Evolutionary conservation across 192 early-diverging fungal species (phyloP).

Genomic region (Rhizophlyctis rosea): DNA sequence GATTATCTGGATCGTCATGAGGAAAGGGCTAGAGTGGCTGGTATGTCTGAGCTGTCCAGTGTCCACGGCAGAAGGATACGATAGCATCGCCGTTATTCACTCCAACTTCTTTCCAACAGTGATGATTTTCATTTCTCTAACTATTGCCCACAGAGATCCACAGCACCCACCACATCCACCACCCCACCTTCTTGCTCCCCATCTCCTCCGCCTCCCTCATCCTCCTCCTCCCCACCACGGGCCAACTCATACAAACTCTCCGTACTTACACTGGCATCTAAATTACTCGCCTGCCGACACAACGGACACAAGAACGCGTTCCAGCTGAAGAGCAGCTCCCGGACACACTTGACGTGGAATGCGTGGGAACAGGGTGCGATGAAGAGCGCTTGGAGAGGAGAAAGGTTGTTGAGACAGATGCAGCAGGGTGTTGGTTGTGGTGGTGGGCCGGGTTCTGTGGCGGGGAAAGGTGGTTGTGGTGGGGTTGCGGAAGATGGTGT

Average conservation of each 20-base stretch:
- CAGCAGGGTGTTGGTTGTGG: conserved; percentile 53
- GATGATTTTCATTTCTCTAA: no score
- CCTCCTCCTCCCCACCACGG: conserved; percentile 1
- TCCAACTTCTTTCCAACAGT: no score
- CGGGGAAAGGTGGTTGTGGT: neutral
- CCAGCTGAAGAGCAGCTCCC: conserved; percentile 68
- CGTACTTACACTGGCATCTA: conserved; percentile 47
- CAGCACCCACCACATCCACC: no score
- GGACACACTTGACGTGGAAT: conserved; percentile 90
- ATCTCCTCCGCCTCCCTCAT: conserved; percentile 16
- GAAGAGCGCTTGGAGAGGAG: conserved; percentile 86
- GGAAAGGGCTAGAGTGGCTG: no score
- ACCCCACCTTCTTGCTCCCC: no score
- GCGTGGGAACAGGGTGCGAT: conserved; percentile 88
- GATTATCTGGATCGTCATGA: no score
- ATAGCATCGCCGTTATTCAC: no score
- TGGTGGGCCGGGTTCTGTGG: neutral
- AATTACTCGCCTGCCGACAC: conserved; percentile 83
- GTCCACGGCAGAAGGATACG: no score
- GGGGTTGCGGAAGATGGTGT: conserved; percentile 15
- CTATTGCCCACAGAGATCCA: no score
- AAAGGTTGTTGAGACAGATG: conserved; percentile 83
- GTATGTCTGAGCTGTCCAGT: no score
- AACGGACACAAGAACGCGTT: conserved; percentile 78
- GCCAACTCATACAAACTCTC: conserved; percentile 33